Conservation (phyloP, 1,284 basidiomycete genomes). For the Sutorius eximius region DNA sequence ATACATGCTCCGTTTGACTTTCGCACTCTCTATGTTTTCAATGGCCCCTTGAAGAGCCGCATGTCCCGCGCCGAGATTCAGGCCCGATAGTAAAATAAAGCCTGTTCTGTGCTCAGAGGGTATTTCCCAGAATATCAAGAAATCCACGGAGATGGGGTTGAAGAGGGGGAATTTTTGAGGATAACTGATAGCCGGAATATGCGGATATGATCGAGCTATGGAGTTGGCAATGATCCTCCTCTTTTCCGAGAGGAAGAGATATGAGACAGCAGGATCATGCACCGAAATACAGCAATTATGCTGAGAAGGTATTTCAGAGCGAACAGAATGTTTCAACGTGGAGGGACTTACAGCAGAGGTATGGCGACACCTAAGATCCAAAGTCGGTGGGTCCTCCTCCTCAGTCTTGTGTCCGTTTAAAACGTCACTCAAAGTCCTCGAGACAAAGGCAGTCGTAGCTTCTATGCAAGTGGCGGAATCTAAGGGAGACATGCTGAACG, state of each 20-base stretch:
- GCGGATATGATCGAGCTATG: constrained; percentile 51
- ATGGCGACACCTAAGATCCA: constrained; percentile 55
- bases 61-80: constrained; percentile 67
- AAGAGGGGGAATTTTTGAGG: constrained; percentile 76
- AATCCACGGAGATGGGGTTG: constrained; percentile 68
- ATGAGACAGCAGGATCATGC: constrained; percentile 36
- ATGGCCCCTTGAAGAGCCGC: constrained; percentile 59
- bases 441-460: constrained; percentile 51
- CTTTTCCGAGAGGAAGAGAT: constrained; percentile 53
- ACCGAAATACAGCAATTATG: constrained; percentile 26
- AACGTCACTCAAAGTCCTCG: constrained; percentile 50
- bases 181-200: constrained; percentile 57
- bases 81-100: constrained; percentile 55
- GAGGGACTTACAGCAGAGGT: constrained; percentile 43
- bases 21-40: constrained; percentile 57
- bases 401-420: constrained; percentile 50
- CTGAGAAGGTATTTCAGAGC: constrained; percentile 10
- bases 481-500: constrained; percentile 43
- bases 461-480: constrained; percentile 40
- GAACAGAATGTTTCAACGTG: background rate
- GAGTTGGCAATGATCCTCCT: constrained; percentile 43
- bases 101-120: constrained; percentile 59
- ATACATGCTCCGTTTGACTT: constrained; percentile 80
- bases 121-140: constrained; percentile 75
- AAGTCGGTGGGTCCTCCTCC: constrained; percentile 50